These are phyloP conservation scores for Suillus hirtellus DNA, from an alignment of 768 basidiomycete species.

Conservation along the genomic window DNA sequence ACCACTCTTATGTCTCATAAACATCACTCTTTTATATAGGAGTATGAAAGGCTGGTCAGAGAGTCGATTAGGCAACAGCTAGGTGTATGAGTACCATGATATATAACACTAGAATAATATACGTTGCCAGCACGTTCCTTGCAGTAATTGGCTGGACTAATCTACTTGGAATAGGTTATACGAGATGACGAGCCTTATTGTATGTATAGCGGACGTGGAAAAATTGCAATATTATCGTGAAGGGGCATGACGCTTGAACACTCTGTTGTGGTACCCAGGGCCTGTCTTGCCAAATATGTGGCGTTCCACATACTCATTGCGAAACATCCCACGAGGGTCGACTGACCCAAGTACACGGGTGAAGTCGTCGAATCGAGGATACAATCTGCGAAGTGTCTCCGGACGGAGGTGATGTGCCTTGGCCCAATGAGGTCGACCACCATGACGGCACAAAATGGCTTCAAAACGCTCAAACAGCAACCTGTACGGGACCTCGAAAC, in stretches of 20 bases:
- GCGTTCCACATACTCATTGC: slow-evolving; percentile 86
- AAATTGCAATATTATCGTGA: slow-evolving; percentile 12
- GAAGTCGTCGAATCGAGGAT: slow-evolving; percentile 85
- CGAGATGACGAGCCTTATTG: slow-evolving; percentile 10
- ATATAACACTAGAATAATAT: slow-evolving; percentile 10
- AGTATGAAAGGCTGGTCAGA: slow-evolving; percentile 87
- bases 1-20: slow-evolving; percentile 1
- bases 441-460: slow-evolving; percentile 61
- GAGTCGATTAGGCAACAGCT: slow-evolving; percentile 84
- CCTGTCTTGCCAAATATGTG: slow-evolving; percentile 73
- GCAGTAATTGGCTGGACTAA: slow-evolving; percentile 11
- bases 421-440: slow-evolving; percentile 94
- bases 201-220: slow-evolving; percentile 1
- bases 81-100: slow-evolving; percentile 51
- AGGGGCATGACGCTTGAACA: slow-evolving; percentile 43
- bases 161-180: slow-evolving; percentile 15
- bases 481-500: slow-evolving; percentile 78
- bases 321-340: slow-evolving; percentile 77
- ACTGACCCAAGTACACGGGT: slow-evolving; percentile 60
- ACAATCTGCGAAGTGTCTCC: slow-evolving; percentile 59
- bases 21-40: slow-evolving; percentile 35
- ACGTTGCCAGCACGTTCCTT: slow-evolving; percentile 8
- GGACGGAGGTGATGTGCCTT: slow-evolving; percentile 82
- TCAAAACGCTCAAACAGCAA: slow-evolving; percentile 78
- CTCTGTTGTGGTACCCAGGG: slow-evolving; percentile 39